Evolutionary conservation across 331 rosid genomes (phyloP).

Genomic region (Dryas integrifolia): DNA sequence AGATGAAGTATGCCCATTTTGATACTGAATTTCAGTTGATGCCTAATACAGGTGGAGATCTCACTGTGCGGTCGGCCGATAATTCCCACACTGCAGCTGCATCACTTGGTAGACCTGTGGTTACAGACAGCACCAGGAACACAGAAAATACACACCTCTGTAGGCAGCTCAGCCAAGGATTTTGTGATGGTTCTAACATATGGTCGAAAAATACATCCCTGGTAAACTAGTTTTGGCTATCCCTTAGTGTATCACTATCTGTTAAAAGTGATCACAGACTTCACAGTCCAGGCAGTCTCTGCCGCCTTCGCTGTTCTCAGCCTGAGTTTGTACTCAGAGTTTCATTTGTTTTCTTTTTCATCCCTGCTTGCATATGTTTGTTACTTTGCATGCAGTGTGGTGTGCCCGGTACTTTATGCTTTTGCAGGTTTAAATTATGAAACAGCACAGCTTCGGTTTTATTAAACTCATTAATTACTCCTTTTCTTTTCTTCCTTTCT

Average conservation of each 20-base stretch:
- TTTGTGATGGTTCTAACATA: constrained; percentile 62
- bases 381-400: constrained; percentile 7
- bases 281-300: not conserved
- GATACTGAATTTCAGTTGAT: not conserved
- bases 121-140: constrained; percentile 34
- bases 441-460: no score
- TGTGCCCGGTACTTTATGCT: not conserved
- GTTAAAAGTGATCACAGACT: not conserved
- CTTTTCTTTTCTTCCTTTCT: no score
- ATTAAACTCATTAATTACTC: no score
- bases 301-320: not conserved
- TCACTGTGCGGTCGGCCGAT: constrained; percentile 43
- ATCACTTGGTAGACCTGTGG: constrained; percentile 48
- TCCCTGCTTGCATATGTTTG: constrained; percentile 9
- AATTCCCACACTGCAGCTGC: constrained; percentile 39
- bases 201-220: constrained; percentile 27
- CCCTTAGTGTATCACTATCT: not conserved
- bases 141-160: constrained; percentile 28
- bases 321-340: not conserved
- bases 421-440: not conserved
- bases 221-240: not conserved
- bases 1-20: not conserved
- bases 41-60: constrained; percentile 52
- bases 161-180: constrained; percentile 60
- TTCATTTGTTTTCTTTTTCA: constrained; percentile 3